Evolutionary conservation across 2,329 filamentous ascomycete species (phyloP).

Genomic region (Trichothecium sympodiale): DNA sequence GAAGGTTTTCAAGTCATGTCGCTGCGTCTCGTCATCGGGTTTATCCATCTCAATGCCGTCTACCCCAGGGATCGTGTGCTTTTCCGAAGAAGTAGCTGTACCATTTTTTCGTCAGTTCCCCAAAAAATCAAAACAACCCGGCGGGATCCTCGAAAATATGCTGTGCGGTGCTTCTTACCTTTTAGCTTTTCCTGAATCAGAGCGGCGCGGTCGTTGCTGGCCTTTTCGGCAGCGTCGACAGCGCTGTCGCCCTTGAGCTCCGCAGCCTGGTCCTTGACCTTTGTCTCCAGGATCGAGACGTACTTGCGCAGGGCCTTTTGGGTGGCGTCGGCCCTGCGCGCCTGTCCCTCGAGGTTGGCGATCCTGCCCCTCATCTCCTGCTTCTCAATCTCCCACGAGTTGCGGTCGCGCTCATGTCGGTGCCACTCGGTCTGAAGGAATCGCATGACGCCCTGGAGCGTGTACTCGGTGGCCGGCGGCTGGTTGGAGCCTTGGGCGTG

Average conservation of each 20-base stretch:
- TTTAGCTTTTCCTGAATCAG: constrained; percentile 46
- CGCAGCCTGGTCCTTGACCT: constrained; percentile 70
- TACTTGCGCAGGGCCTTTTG: constrained; percentile 88
- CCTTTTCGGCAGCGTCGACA: constrained; percentile 25
- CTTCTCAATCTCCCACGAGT: constrained; percentile 97
- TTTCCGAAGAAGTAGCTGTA: constrained; percentile 31
- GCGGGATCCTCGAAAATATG: neutral
- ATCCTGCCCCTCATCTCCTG: constrained; percentile 99
- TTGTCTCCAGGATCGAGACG: constrained; percentile 78
- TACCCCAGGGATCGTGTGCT: constrained; percentile 28
- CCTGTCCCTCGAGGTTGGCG: constrained; percentile 83
- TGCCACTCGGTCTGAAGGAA: constrained; percentile 99
- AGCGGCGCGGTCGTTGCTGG: constrained; percentile 39
- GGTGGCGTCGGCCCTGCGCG: constrained; percentile 73
- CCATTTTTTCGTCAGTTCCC: too few species aligned
- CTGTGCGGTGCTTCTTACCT: constrained; percentile 31
- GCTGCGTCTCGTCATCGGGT: constrained; percentile 38
- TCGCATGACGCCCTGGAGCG: constrained; percentile 79
- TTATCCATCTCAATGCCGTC: constrained; percentile 35
- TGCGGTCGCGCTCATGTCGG: constrained; percentile 91
- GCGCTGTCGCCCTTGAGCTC: constrained; percentile 45
- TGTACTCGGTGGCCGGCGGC: constrained; percentile 51
- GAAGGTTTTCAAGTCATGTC: constrained; percentile 46
- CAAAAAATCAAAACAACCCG: neutral
- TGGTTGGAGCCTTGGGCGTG: constrained; percentile 35